These are phyloP conservation scores for Venturia oleaginea DNA, from an alignment of 2,329 filamentous ascomycete genomes.

Conservation along the genomic window DNA sequence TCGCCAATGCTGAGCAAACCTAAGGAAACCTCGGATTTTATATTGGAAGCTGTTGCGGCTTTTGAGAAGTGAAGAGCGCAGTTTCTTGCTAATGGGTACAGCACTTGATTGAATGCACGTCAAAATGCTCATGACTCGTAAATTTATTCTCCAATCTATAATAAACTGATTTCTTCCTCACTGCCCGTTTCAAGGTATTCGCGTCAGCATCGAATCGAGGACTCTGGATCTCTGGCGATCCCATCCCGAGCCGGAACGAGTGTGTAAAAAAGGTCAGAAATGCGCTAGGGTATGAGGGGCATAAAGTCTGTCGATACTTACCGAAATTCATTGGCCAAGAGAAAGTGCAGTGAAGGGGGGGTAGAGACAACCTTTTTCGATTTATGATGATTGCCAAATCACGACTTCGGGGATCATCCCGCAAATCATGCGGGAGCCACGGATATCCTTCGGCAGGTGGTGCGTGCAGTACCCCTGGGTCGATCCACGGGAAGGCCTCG, in stretches of 20 bases:
- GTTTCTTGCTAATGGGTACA: not conserved
- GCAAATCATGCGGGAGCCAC: not conserved
- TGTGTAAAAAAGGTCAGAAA: too few relatives aligned
- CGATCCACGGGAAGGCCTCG: not conserved
- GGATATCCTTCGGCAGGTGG: not conserved
- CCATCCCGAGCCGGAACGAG: too few relatives aligned
- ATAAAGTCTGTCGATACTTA: too few relatives aligned
- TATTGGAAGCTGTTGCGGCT: slow-evolving; percentile 14
- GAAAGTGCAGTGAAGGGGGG: not conserved
- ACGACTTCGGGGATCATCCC: not conserved
- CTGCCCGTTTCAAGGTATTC: too few relatives aligned
- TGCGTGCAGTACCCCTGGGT: not conserved
- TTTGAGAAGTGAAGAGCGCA: not conserved
- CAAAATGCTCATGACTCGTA: not conserved
- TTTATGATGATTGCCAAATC: not conserved
- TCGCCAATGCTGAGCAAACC: slow-evolving; percentile 10
- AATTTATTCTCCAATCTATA: not conserved
- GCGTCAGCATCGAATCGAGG: too few relatives aligned
- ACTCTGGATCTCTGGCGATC: too few relatives aligned
- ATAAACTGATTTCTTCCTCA: too few relatives aligned
- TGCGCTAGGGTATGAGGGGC: too few relatives aligned
- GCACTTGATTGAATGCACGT: not conserved
- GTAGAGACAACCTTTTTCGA: too few relatives aligned
- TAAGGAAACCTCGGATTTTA: slow-evolving; percentile 18
- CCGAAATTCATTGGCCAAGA: not conserved